Evolutionary conservation across 345 rosid species (phyloP), one percentile per base, ranked within the genome.

Genomic region (Anacardium occidentale): DNA sequence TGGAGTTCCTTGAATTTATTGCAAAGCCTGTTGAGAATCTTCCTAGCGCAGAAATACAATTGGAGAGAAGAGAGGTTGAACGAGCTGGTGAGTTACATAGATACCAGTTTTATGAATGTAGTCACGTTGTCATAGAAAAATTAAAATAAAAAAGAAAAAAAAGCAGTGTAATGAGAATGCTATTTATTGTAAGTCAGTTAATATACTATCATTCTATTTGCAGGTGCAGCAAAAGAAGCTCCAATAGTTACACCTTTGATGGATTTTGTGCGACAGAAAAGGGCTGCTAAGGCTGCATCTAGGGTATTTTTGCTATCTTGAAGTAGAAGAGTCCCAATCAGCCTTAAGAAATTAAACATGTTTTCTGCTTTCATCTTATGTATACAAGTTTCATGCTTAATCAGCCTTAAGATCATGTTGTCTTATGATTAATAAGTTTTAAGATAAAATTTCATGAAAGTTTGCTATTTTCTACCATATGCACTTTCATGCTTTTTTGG

Each of bases 1-100:
- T 88, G 87, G 93, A 90, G 84, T 90, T 90, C 81, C 88, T 88
- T 73, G 86, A 90, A 78, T 65, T 69, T 77, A 84, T 90, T 76
- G 79, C 88, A 8, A 88, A 84, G 87, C 93, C 96, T 26, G 91
- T 85, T 8, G 91, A 90, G 82, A 88, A 87, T 78, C 93, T 85
- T 76, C 91, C 91, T 18, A 90, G 91, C 80, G 93, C 90, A 25
- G 96, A 84, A 77, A 81, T 85, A 76, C 96, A 88, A 75, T 62
- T 90, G 81, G 93, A 90, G 73, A 82, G 88, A 81, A 84, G 75
- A 70, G 93, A 88, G 80, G 89, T 87, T 15, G 96, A 90, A 74
- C 80, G 85, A 84, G 77, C 86, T 64, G 90, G 96, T 90, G 63
- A 69, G 86, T 80, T 5, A 9, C 15, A 62, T 34, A 13, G 53